phyloP scores from a whole-genome alignment of 2,329 filamentous ascomycete genomes.

The Phialocephala sp. region DNA sequence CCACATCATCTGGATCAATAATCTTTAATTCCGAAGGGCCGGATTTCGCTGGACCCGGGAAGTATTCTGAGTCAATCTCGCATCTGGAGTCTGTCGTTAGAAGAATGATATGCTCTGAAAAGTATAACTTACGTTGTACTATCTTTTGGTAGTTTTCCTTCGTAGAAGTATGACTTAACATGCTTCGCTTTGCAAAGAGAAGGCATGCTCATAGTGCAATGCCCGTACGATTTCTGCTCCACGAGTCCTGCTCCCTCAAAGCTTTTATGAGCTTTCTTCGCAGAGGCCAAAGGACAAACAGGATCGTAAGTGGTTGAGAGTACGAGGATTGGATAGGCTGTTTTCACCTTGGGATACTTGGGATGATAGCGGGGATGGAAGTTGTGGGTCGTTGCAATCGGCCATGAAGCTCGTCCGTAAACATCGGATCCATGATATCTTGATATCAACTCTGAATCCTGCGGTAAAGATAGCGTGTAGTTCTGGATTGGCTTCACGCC shows the following conservation, averaged over 20 bases:
- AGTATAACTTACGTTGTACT: conserved; percentile 24
- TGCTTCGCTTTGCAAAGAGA: conserved; percentile 35
- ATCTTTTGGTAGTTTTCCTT: conserved; percentile 31
- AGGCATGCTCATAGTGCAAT: conserved; percentile 35
- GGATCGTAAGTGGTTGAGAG: conserved; percentile 37
- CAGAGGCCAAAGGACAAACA: conserved; percentile 34
- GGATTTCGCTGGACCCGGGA: conserved; percentile 20
- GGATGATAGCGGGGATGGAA: conserved; percentile 30
- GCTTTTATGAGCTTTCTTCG: conserved; percentile 34
- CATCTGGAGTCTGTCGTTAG: conserved; percentile 20
- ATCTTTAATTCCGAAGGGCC: not conserved
- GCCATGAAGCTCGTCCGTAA: conserved; percentile 26
- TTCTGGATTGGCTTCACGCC: conserved; percentile 27
- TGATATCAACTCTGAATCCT: conserved; percentile 20
- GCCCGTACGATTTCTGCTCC: conserved; percentile 36
- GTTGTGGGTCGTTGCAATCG: conserved; percentile 24
- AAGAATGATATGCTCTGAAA: not conserved
- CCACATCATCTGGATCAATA: conserved; percentile 20
- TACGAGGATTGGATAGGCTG: conserved; percentile 35
- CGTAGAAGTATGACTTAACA: conserved; percentile 33
- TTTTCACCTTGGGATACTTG: conserved; percentile 30
- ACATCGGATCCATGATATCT: conserved; percentile 27
- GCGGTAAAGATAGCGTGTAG: conserved; percentile 13
- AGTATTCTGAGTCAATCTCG: conserved; percentile 28
- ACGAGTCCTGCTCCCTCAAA: conserved; percentile 36